A percentile compares a stretch with the other conserved stretches of the same genome.
phyloP scores from a whole-genome alignment of 495 filamentous ascomycete genomes.

The Hyaloscypha variabilis region DNA sequence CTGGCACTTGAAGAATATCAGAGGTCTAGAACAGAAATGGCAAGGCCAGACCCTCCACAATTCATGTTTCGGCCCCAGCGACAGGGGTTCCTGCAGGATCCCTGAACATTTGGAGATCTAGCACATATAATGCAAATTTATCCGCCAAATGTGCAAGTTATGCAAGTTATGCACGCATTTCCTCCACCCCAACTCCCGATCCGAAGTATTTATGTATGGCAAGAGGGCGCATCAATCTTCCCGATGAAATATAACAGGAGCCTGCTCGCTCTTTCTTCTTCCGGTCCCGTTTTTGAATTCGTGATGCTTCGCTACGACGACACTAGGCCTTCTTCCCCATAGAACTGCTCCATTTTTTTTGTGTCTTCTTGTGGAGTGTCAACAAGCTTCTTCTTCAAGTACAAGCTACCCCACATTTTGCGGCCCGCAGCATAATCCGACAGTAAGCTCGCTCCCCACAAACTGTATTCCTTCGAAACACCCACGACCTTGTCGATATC shows the following conservation, averaged over 20 bases:
- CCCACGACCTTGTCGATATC: neutral
- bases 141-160: neutral
- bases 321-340: neutral
- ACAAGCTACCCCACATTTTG: neutral
- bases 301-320: neutral
- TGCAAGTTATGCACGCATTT: neutral
- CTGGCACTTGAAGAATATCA: no score
- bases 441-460: conserved; percentile 4
- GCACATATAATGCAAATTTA: no score
- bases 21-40: no score
- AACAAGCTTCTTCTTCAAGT: neutral
- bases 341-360: neutral
- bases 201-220: neutral
- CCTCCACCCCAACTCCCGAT: neutral
- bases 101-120: no score
- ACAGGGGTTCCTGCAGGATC: no score
- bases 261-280: neutral
- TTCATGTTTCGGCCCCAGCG: no score
- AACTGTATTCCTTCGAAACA: no score
- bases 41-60: no score
- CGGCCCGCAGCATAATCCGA: neutral
- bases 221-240: neutral
- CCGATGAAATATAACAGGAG: neutral
- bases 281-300: neutral
- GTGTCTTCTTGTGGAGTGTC: neutral